These are phyloP conservation scores for Dicorynia guianensis DNA, from an alignment of 306 rosid species.

Conservation along the genomic window DNA sequence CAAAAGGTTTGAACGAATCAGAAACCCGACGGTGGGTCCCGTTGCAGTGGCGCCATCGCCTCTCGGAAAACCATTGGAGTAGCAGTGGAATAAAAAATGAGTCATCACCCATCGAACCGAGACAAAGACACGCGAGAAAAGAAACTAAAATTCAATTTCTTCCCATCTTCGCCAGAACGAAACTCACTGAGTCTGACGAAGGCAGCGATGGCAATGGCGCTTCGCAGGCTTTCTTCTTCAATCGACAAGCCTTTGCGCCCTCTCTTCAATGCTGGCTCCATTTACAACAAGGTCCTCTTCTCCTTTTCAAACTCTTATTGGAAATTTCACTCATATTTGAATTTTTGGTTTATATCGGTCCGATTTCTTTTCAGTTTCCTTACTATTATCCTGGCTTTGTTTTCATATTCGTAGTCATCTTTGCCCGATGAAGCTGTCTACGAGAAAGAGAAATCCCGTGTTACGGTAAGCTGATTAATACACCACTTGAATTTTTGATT, in stretches of 20 bases:
- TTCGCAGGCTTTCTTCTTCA: conserved; percentile 90
- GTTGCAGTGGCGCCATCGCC: background rate
- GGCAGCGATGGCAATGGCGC: conserved; percentile 79
- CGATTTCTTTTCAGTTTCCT: background rate
- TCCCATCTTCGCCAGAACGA: conserved; percentile 27
- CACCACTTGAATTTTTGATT: too few relatives aligned
- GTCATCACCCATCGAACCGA: conserved; percentile 29
- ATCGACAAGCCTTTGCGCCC: conserved; percentile 74
- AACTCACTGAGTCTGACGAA: conserved; percentile 37
- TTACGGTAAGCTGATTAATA: conserved; percentile 53
- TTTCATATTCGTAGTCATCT: conserved; percentile 61
- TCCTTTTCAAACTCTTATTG: background rate
- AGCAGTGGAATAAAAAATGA: conserved; percentile 20
- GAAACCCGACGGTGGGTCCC: background rate
- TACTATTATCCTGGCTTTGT: background rate
- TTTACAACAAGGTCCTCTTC: conserved; percentile 71
- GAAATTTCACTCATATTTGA: too few relatives aligned
- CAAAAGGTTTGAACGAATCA: background rate
- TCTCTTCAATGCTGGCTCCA: conserved; percentile 67
- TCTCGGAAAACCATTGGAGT: too few relatives aligned
- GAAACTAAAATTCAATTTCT: background rate
- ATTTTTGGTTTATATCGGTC: background rate
- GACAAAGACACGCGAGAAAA: too few relatives aligned
- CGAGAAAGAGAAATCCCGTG: conserved; percentile 77
- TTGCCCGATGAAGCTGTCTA: conserved; percentile 89